Percentiles rank a stretch among this genome's conserved stretches.
Evolutionary conservation across 1,284 basidiomycete genomes (phyloP).

Genomic region (Cryptococcus deneoformans): DNA sequence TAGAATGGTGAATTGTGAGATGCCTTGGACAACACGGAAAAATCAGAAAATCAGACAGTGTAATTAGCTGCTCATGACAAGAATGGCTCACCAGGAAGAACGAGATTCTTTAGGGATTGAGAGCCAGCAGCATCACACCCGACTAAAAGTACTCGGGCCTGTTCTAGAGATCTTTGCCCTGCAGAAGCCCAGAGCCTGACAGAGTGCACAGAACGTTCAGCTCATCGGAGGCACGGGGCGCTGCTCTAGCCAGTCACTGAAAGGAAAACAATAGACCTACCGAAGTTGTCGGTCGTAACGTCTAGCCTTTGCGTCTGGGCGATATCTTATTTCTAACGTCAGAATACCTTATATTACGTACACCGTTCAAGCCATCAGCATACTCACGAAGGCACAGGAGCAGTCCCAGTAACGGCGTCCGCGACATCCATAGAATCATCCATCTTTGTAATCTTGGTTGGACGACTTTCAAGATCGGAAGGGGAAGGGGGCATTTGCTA

Average conservation of each 20-base stretch:
- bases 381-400: constrained; percentile 36
- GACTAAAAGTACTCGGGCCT: constrained; percentile 75
- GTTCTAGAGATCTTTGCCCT: constrained; percentile 89
- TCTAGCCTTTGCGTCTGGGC: constrained; percentile 79
- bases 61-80: background rate
- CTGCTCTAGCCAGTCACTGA: too few relatives aligned
- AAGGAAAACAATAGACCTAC: constrained; percentile 50
- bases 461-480: constrained; percentile 17
- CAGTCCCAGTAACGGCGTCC: constrained; percentile 29
- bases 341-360: background rate
- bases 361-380: background rate
- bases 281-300: constrained; percentile 89
- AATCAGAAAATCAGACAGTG: too few relatives aligned
- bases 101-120: constrained; percentile 89
- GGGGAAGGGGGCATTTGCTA: constrained; percentile 14
- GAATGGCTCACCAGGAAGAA: constrained; percentile 65
- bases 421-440: constrained; percentile 41
- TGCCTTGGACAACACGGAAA: constrained; percentile 51
- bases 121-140: constrained; percentile 76
- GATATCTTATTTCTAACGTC: constrained; percentile 26
- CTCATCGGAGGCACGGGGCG: background rate
- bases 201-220: background rate
- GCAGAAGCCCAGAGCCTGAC: constrained; percentile 90
- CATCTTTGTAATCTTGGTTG: constrained; percentile 43
- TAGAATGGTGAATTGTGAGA: constrained; percentile 86